Conservation (phyloP, 2,329 filamentous ascomycete species). For the Penicillium rolfsii region DNA sequence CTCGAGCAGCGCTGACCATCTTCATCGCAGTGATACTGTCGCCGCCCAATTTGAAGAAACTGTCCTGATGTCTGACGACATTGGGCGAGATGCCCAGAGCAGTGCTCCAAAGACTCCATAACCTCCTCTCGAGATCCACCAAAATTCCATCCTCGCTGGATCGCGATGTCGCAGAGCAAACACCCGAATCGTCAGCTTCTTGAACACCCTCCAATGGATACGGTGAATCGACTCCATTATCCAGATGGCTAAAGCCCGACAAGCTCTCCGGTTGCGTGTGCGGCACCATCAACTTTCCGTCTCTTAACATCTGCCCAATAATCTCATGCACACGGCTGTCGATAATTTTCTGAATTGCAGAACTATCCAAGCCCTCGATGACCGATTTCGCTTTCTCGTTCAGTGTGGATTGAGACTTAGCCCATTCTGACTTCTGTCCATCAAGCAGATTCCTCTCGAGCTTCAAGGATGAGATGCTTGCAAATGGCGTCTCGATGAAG, state of each 20-base stretch:
- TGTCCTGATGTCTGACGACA: conserved; percentile 41
- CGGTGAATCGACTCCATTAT: conserved; percentile 25
- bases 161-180: conserved; percentile 36
- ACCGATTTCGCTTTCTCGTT: conserved; percentile 20
- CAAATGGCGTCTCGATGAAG: conserved; percentile 37
- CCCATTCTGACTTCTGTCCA: conserved; percentile 16
- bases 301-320: conserved; percentile 38
- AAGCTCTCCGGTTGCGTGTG: conserved; percentile 18
- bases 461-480: conserved; percentile 29
- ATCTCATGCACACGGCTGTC: conserved; percentile 42
- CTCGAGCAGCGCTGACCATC: conserved; percentile 45
- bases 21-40: conserved; percentile 50
- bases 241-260: conserved; percentile 20
- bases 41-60: conserved; percentile 49
- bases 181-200: conserved; percentile 28
- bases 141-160: conserved; percentile 36
- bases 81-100: conserved; percentile 40
- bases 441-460: conserved; percentile 15
- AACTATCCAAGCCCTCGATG: conserved; percentile 24
- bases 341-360: conserved; percentile 37
- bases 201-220: conserved; percentile 22
- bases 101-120: conserved; percentile 45
- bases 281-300: conserved; percentile 32
- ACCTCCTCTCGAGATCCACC: conserved; percentile 38
- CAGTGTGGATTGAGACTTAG: conserved; percentile 20